A percentile compares a stretch with the other conserved stretches of the same genome.
Conservation (phyloP, 352 stramenopile genomes). For the Phytophthora multivora region DNA sequence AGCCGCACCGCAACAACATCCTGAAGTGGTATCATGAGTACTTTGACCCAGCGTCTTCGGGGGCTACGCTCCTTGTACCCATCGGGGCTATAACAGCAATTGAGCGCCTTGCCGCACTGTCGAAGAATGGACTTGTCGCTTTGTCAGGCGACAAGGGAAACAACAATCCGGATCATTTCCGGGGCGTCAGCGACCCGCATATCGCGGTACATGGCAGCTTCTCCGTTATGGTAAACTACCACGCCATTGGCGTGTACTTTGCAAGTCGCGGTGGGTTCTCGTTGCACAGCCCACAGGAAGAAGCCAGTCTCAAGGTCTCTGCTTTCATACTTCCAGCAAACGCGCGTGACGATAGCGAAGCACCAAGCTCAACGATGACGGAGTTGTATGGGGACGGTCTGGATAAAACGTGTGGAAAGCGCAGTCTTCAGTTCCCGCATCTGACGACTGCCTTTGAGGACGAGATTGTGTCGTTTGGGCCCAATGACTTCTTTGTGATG, state of each 20-base stretch:
- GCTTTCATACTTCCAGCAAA: constrained; percentile 77
- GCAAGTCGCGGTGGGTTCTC: constrained; percentile 91
- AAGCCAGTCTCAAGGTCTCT: constrained; percentile 93
- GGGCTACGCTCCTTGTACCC: constrained; percentile 90
- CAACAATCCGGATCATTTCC: constrained; percentile 93
- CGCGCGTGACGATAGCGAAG: constrained; percentile 15
- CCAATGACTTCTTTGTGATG: constrained; percentile 96
- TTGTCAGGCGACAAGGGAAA: constrained; percentile 95
- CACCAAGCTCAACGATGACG: constrained; percentile 25
- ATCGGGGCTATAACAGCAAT: constrained; percentile 89
- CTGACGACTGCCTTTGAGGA: constrained; percentile 83
- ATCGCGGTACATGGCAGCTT: constrained; percentile 96
- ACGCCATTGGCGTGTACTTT: constrained; percentile 92
- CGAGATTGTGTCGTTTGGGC: constrained; percentile 89
- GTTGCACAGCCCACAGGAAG: constrained; percentile 92
- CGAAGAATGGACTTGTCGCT: constrained; percentile 68
- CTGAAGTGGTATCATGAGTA: constrained; percentile 92
- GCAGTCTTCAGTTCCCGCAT: constrained; percentile 68
- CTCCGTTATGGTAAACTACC: constrained; percentile 96
- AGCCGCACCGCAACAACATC: constrained; percentile 88
- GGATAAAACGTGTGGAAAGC: constrained; percentile 63
- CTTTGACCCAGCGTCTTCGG: constrained; percentile 58
- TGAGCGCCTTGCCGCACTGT: constrained; percentile 67
- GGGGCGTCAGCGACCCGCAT: constrained; percentile 91
- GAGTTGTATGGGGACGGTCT: constrained; percentile 58